Conservation (phyloP, 225 moss, liverwort and hornwort species). For the Marchantia paleacea region DNA sequence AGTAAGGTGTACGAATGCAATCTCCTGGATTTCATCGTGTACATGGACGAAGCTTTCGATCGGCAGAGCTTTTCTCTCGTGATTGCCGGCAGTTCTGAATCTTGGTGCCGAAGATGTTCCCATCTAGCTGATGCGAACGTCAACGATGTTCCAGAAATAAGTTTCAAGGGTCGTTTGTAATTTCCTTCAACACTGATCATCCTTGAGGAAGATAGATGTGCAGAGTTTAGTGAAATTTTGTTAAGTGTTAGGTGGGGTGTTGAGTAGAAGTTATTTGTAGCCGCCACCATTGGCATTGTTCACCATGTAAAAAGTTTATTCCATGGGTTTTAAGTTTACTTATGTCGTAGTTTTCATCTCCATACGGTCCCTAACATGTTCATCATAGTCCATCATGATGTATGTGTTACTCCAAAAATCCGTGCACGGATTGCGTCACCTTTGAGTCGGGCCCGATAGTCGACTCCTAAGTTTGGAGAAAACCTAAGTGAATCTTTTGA, state of each 20-base stretch:
- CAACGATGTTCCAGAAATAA: neutral
- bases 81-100: neutral
- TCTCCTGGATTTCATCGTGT: constrained; percentile 9
- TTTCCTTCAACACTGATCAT: neutral
- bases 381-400: too few species aligned
- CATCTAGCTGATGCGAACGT: neutral
- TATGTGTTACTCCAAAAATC: too few species aligned
- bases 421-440: too few species aligned
- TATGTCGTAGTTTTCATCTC: too few species aligned
- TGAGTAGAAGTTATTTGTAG: neutral
- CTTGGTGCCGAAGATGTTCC: neutral
- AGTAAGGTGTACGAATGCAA: neutral
- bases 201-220: neutral
- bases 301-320: neutral
- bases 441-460: too few species aligned
- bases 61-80: neutral
- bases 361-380: too few species aligned
- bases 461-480: too few species aligned
- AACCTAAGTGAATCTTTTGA: too few species aligned
- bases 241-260: neutral
- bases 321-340: neutral
- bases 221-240: neutral
- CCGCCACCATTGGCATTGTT: neutral
- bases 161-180: neutral
- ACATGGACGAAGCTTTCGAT: neutral